phyloP scores from a whole-genome alignment of 805 yeast species.

The Sungouiozyma ichnusensis region DNA sequence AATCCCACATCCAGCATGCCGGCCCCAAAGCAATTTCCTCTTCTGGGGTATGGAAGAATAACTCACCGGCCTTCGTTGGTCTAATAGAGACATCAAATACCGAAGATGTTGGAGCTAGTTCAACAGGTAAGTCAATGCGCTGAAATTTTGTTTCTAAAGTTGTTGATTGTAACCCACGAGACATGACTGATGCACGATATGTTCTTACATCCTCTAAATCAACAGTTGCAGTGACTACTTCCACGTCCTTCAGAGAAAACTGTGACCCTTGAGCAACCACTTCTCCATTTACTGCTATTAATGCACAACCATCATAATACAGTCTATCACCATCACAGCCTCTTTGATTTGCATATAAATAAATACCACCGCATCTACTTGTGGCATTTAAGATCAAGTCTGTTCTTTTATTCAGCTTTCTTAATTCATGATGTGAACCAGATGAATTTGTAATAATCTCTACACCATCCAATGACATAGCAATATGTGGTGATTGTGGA shows the following conservation, averaged over 20 bases:
- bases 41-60: conserved; percentile 70
- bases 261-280: conserved; percentile 91
- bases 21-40: conserved; percentile 98
- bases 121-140: conserved; percentile 51
- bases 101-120: conserved; percentile 49
- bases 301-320: conserved; percentile 95
- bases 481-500: conserved; percentile 90
- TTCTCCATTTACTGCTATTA: conserved; percentile 84
- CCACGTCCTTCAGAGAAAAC: conserved; percentile 83
- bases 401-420: conserved; percentile 80
- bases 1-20: conserved; percentile 99
- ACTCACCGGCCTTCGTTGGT: conserved; percentile 44
- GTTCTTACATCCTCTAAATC: conserved; percentile 85
- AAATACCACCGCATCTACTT: conserved; percentile 91
- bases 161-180: conserved; percentile 64
- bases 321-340: conserved; percentile 98
- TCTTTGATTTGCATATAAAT: conserved; percentile 85
- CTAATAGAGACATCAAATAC: conserved; percentile 50
- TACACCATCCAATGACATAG: conserved; percentile 90
- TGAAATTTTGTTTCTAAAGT: conserved; percentile 31
- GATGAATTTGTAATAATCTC: conserved; percentile 92
- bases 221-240: conserved; percentile 89
- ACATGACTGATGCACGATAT: conserved; percentile 58
- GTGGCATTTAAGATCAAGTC: conserved; percentile 86
- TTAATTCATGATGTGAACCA: conserved; percentile 94